These are phyloP conservation scores for Amanita pallidorosea DNA, from an alignment of 768 basidiomycete genomes.

Conservation along the genomic window DNA sequence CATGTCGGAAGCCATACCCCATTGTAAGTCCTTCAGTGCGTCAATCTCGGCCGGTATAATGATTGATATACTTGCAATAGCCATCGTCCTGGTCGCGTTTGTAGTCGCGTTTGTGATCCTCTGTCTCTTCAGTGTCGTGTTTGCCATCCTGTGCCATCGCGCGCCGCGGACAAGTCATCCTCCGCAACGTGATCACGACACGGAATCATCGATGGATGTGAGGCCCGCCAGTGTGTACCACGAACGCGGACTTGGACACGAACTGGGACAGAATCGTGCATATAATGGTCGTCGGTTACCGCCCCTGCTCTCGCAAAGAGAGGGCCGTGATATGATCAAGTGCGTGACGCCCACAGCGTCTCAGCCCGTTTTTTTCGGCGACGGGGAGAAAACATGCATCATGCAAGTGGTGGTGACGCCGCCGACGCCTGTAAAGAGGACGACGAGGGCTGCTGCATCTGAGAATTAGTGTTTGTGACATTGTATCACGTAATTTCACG, in stretches of 20 bases:
- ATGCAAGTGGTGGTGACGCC: constrained; percentile 21
- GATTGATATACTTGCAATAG: background rate
- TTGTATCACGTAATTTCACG: constrained; percentile 10
- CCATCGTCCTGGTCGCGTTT: constrained; percentile 3
- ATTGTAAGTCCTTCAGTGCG: background rate
- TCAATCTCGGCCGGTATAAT: background rate
- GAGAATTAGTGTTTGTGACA: background rate
- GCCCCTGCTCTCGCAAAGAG: background rate
- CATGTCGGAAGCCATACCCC: background rate
- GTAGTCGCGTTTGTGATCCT: constrained; percentile 5
- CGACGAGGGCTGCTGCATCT: constrained; percentile 8
- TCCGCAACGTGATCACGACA: background rate
- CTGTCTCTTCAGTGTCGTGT: constrained; percentile 4
- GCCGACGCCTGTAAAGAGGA: constrained; percentile 18
- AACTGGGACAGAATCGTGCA: background rate
- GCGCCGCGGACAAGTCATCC: background rate
- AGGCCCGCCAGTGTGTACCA: background rate
- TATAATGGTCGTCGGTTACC: background rate
- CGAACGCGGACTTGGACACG: background rate
- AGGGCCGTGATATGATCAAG: background rate
- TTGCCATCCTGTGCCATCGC: background rate
- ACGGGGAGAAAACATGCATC: constrained; percentile 9
- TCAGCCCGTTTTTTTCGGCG: constrained; percentile 18
- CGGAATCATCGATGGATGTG: background rate
- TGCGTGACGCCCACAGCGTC: constrained; percentile 11